These are phyloP conservation scores for Pseudogymnoascus sp. DNA, from an alignment of 2,329 filamentous ascomycete genomes.

Conservation along the genomic window DNA sequence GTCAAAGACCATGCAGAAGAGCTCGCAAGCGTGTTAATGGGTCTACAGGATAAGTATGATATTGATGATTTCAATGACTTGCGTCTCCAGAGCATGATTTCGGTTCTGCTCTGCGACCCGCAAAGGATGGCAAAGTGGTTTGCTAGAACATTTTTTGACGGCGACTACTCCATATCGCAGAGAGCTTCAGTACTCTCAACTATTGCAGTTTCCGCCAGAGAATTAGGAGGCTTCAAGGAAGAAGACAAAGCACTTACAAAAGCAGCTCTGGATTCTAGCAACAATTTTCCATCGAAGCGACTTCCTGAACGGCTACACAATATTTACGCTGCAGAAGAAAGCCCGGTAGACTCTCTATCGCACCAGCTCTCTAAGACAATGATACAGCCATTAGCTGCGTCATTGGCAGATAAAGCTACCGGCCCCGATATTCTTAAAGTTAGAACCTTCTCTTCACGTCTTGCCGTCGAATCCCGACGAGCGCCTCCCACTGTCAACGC, in stretches of 20 bases:
- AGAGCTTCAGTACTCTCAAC: constrained; percentile 74
- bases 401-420: constrained; percentile 69
- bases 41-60: constrained; percentile 79
- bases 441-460: constrained; percentile 75
- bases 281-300: constrained; percentile 69
- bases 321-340: constrained; percentile 48
- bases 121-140: constrained; percentile 76
- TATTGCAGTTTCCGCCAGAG: constrained; percentile 72
- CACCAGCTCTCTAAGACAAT: constrained; percentile 62
- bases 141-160: constrained; percentile 76
- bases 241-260: constrained; percentile 30
- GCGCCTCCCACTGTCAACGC: constrained; percentile 62
- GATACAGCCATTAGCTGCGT: constrained; percentile 72
- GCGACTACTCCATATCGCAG: constrained; percentile 83
- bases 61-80: constrained; percentile 69
- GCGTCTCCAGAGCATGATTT: constrained; percentile 72
- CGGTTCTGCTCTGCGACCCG: constrained; percentile 69
- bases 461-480: constrained; percentile 53
- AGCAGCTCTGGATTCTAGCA: constrained; percentile 36
- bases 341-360: constrained; percentile 57
- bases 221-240: constrained; percentile 68
- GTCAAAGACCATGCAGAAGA: constrained; percentile 78
- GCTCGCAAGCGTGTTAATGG: constrained; percentile 66
- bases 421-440: constrained; percentile 84
- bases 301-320: constrained; percentile 68